Percentiles rank a stretch among this genome's conserved stretches.
Evolutionary conservation across 768 basidiomycete genomes (phyloP).

Genomic region (Fistulinella prunicolor): DNA sequence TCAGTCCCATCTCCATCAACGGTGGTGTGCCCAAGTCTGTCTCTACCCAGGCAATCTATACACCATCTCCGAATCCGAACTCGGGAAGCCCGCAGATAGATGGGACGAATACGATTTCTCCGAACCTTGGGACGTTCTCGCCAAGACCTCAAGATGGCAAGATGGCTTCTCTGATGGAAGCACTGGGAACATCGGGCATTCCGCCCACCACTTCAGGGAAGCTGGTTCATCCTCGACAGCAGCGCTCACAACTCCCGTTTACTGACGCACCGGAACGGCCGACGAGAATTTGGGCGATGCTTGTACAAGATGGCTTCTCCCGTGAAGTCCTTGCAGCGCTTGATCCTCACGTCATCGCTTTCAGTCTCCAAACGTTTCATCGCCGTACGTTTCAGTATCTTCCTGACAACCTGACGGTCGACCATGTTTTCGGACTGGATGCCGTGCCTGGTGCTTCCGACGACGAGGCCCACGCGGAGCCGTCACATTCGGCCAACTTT

Average conservation of each 20-base stretch:
- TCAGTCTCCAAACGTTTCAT: conserved; percentile 63
- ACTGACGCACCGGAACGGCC: conserved; percentile 23
- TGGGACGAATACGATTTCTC: conserved; percentile 29
- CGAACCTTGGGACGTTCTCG: conserved; percentile 50
- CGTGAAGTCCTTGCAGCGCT: conserved; percentile 60
- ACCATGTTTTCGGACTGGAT: conserved; percentile 39
- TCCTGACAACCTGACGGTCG: conserved; percentile 52
- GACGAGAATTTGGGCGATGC: conserved; percentile 45
- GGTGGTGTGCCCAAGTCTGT: conserved; percentile 41
- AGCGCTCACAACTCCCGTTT: conserved; percentile 18
- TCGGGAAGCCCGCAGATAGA: conserved; percentile 23
- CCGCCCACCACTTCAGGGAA: conserved; percentile 24
- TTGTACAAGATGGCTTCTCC: conserved; percentile 67
- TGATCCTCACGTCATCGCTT: conserved; percentile 60
- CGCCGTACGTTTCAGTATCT: conserved; percentile 47
- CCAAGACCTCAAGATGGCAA: conserved; percentile 49
- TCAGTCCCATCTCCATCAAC: conserved; percentile 20
- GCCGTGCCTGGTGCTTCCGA: conserved; percentile 7
- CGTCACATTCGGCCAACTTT: conserved; percentile 35
- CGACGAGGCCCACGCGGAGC: conserved; percentile 1
- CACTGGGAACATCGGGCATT: conserved; percentile 30
- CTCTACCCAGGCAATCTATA: conserved; percentile 54
- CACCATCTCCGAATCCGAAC: conserved; percentile 45
- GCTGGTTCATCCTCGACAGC: conserved; percentile 23
- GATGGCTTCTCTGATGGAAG: conserved; percentile 44